Evolutionary conservation across 345 rosid genomes (phyloP), one percentile per base, ranked within the genome.

Genomic region (Camelina neglecta): DNA sequence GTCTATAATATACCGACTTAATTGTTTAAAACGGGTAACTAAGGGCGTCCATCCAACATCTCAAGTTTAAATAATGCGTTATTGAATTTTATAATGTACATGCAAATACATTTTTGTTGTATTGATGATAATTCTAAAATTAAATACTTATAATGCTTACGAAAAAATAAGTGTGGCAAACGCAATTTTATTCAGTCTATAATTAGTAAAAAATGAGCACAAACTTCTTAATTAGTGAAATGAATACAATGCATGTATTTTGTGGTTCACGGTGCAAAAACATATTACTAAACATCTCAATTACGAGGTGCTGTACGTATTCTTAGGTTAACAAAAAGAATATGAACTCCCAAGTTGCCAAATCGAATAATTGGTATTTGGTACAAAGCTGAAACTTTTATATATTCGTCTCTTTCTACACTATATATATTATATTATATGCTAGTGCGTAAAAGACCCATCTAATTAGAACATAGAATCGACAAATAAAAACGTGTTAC

Each of bases 241-340:
- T 33, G 56, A 21, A 65, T 21, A 7, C 33, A 13, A n/a, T 2
- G 18, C 18, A 18, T 18, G 42, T 44, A 44, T 10, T 15, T 26
- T 41, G 33, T 48, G 33, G 20, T 31, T 31, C 21, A 59, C 13
- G 24, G 44, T 59, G 26, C 23, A 60, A 35, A 8, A 33, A 16
- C 11, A 3, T 54, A 53, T 23, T 1, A 54, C 44, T 29, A 29
- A 26, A 41, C 38, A 23, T 10, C 24, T 44, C 58, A 23, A 57
- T 66, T 23, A 48, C 23, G 42, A 62, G 59, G 18, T 68, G 51
- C 36, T 63, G 48, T 2, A 21, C 23, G 23, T 70, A 47, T 18
- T 63, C 59, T 65, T 16, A 70, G 18, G 80, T 63, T 70, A 76
- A 12, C 75, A 63, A 76, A 76, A 16, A 48, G 80, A 76, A 76